Evolutionary conservation across 73 alveolate species (phyloP), one percentile per base, ranked within the genome.

Genomic region (Effrenium voratum): DNA sequence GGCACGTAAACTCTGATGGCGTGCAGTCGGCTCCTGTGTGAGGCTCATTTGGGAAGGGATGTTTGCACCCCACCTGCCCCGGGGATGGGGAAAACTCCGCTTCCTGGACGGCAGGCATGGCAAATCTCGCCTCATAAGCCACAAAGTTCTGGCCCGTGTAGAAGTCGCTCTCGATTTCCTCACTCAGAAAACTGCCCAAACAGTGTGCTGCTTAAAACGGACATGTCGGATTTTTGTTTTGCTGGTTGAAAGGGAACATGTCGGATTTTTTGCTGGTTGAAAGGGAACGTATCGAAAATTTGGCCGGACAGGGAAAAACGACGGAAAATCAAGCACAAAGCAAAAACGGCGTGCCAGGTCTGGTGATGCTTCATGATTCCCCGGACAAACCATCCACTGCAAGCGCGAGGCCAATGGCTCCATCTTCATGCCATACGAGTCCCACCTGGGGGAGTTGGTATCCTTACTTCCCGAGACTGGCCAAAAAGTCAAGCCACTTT

Each of bases 301-400:
- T n/a, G n/a, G n/a, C n/a, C n/a, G n/a, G n/a, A n/a, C n/a, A n/a
- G n/a, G n/a, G n/a, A n/a, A n/a, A n/a, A n/a, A n/a, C n/a, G n/a
- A n/a, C n/a, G n/a, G n/a, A n/a, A n/a, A n/a, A n/a, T n/a, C n/a
- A n/a, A n/a, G n/a, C n/a, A n/a, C n/a, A n/a, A n/a, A n/a, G n/a
- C n/a, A n/a, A n/a, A n/a, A n/a, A n/a, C n/a, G n/a, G n/a, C n/a
- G 12, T 22, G 24, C 12, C 70, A 55, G 30, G 24, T 22, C 12
- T 22, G 12, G 12, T 55, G 30, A 12, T 12, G 24, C 70, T 22
- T 55, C 94, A 32, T 85, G 94, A 44, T 85, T 85, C 3, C 94
- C 94, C 38, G 94, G 94, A 60, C 94, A 85, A 49, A 82, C 92
- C 92, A 82, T 68, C 90, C 87, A 68, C 87, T 68, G 98, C n/a